These are phyloP conservation scores for Aleurites moluccanus DNA, from an alignment of 441 rosid genomes.

Conservation along the genomic window DNA sequence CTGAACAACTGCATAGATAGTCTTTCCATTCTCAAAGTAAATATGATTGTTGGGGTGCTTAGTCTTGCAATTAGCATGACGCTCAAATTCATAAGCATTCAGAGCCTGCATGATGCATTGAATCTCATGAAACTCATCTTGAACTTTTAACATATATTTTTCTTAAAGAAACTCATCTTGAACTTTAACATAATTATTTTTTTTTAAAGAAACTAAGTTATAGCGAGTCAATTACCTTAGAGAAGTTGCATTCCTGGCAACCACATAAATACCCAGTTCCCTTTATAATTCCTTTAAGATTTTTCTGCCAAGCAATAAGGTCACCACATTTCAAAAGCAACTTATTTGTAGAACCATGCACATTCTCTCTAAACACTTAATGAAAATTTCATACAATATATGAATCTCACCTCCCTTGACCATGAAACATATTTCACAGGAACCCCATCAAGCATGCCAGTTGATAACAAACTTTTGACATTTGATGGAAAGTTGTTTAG, in stretches of 20 bases:
- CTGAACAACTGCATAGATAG: slow-evolving; percentile 64
- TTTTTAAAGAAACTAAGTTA: not conserved
- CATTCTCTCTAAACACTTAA: not conserved
- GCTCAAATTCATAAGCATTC: slow-evolving; percentile 76
- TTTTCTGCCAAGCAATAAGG: slow-evolving; percentile 40
- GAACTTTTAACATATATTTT: too few species aligned
- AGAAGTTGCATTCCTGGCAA: slow-evolving; percentile 52
- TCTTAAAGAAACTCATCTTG: too few species aligned
- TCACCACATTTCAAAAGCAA: slow-evolving; percentile 18
- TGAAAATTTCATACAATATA: slow-evolving; percentile 3
- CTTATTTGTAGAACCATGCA: slow-evolving; percentile 2
- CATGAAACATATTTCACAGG: slow-evolving; percentile 70
- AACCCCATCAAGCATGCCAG: slow-evolving; percentile 77
- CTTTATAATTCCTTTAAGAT: slow-evolving; percentile 46
- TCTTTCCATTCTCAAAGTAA: slow-evolving; percentile 73
- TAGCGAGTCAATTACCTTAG: slow-evolving; percentile 43
- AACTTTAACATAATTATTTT: too few species aligned
- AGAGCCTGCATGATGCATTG: slow-evolving; percentile 41
- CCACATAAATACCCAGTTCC: slow-evolving; percentile 70
- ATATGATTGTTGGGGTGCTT: slow-evolving; percentile 79
- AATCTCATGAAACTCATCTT: not conserved
- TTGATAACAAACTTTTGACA: slow-evolving; percentile 72
- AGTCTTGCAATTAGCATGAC: slow-evolving; percentile 79
- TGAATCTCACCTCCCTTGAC: slow-evolving; percentile 62
- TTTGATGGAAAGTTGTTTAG: slow-evolving; percentile 66